A percentile compares a stretch with the other conserved stretches of the same genome.
phyloP scores from a whole-genome alignment of 805 yeast species.

The Candida bentonensis region DNA sequence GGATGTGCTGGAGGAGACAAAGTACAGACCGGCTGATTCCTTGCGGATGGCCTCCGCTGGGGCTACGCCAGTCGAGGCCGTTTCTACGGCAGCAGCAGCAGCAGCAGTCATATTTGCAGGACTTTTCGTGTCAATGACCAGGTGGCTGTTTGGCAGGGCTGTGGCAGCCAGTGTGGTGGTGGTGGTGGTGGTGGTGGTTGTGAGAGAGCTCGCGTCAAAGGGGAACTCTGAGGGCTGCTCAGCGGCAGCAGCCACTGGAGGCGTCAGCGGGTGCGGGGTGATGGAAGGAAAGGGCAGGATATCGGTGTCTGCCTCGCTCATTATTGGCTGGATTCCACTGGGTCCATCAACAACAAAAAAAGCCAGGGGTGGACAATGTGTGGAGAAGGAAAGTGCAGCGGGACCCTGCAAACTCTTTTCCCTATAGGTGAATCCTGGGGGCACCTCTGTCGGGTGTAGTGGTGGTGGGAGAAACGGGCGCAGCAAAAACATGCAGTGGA shows the following conservation, averaged over 20 bases:
- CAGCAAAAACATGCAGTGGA: too few species aligned
- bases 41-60: not conserved
- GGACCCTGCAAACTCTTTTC: too few species aligned
- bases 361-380: too few species aligned
- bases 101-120: not conserved
- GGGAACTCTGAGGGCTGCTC: not conserved
- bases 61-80: not conserved
- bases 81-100: not conserved
- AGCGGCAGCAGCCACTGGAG: not conserved
- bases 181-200: not conserved
- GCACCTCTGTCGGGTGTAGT: too few species aligned
- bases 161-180: not conserved
- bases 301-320: not conserved
- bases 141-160: not conserved
- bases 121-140: not conserved
- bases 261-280: not conserved
- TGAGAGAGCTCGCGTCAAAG: too few species aligned
- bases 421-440: too few species aligned
- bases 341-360: too few species aligned
- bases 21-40: not conserved
- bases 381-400: too few species aligned
- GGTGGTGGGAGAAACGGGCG: too few species aligned
- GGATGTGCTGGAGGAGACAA: not conserved
- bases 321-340: not conserved
- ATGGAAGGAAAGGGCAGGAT: conserved; percentile 1